These are phyloP conservation scores for Trichoderma cornu-damae DNA, from an alignment of 2,329 filamentous ascomycete genomes.

Conservation along the genomic window DNA sequence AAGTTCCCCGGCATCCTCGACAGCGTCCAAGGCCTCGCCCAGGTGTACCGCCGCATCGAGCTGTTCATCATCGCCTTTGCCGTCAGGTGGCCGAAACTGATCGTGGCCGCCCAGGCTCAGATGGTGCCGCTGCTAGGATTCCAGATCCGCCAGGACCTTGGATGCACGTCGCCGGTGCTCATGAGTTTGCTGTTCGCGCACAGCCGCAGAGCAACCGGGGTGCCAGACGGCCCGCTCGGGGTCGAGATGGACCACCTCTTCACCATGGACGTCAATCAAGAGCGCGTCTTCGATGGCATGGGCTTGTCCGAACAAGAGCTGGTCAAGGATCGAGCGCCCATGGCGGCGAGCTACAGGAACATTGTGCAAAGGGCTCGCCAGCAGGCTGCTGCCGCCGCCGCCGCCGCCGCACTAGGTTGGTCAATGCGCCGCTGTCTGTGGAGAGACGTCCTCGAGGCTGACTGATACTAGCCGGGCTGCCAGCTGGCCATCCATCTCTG, in stretches of 20 bases:
- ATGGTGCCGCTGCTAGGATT: slow-evolving; percentile 28
- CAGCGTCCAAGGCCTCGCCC: not conserved
- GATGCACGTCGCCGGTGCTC: slow-evolving; percentile 27
- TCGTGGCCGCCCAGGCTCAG: slow-evolving; percentile 20
- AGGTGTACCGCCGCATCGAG: slow-evolving; percentile 16
- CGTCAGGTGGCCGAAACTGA: slow-evolving; percentile 23
- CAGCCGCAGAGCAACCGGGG: slow-evolving; percentile 27
- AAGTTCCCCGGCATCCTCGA: slow-evolving; percentile 24
- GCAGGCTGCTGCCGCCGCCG: no score
- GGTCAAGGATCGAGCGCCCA: not conserved
- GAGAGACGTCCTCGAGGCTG: not conserved
- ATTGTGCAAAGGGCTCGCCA: not conserved
- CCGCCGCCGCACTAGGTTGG: not conserved
- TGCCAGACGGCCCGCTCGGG: slow-evolving; percentile 22
- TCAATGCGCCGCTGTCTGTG: not conserved
- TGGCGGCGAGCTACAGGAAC: not conserved
- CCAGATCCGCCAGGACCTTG: slow-evolving; percentile 25
- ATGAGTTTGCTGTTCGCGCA: slow-evolving; percentile 29
- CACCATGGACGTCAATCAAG: slow-evolving; percentile 24
- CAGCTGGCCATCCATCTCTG: not conserved
- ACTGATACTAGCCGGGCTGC: not conserved
- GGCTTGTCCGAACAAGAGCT: not conserved
- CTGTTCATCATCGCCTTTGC: slow-evolving; percentile 26
- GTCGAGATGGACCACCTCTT: slow-evolving; percentile 25
- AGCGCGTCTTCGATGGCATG: slow-evolving; percentile 16